Conservation (phyloP, 208 protist genomes). For the Leptomonas pyrrhocoris region DNA sequence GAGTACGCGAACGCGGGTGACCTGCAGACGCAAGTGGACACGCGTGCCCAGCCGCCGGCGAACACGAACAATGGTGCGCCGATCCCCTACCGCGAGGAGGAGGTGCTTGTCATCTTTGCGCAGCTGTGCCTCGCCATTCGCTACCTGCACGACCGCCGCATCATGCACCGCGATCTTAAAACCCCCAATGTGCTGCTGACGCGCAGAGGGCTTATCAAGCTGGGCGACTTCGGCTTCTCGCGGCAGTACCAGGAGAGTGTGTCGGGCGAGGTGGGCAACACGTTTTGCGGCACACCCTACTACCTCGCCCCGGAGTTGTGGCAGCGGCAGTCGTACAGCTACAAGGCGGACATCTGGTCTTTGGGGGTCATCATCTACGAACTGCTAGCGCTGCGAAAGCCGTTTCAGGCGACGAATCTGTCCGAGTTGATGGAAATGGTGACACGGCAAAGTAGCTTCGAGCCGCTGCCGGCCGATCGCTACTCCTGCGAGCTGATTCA, state of each 20-base stretch:
- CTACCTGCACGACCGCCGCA: conserved; percentile 74
- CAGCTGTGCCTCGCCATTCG: conserved; percentile 78
- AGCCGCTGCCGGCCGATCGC: conserved; percentile 42
- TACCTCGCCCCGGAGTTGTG: conserved; percentile 93
- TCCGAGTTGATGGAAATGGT: conserved; percentile 59
- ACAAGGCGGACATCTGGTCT: conserved; percentile 92
- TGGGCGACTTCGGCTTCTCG: conserved; percentile 88
- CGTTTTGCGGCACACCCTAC: conserved; percentile 83
- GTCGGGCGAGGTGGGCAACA: conserved; percentile 50
- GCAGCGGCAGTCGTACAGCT: conserved; percentile 84
- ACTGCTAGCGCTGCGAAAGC: conserved; percentile 67
- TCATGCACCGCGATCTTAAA: conserved; percentile 90
- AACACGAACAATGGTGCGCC: conserved; percentile 21
- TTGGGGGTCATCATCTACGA: conserved; percentile 87
- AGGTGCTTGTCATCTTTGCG: conserved; percentile 68
- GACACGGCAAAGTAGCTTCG: conserved; percentile 46
- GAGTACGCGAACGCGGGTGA: conserved; percentile 87
- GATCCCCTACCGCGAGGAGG: conserved; percentile 53
- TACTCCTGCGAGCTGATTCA: conserved; percentile 42
- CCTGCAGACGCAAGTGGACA: conserved; percentile 65
- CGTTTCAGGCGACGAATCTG: conserved; percentile 59
- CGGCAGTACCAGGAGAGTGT: conserved; percentile 61
- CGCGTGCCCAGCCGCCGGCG: conserved; percentile 24
- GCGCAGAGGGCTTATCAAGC: conserved; percentile 73
- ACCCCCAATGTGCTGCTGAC: conserved; percentile 75